These are phyloP conservation scores for Planoprotostelium fungivorum DNA, from an alignment of 78 protist genomes.

Conservation along the genomic window DNA sequence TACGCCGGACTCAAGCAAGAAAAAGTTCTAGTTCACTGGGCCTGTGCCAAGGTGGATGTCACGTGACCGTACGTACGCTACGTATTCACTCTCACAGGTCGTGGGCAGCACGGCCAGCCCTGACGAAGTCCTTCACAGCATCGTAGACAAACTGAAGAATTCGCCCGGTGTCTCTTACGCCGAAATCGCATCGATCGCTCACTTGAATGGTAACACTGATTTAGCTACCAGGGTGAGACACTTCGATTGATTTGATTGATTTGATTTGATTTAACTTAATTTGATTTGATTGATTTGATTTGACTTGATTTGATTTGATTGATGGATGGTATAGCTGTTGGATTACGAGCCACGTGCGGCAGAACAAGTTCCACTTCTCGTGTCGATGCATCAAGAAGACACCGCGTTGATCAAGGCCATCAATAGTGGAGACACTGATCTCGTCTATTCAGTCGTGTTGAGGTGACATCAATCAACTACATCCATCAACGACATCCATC, in stretches of 20 bases:
- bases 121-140: conserved; percentile 17
- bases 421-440: conserved; percentile 77
- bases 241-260: no score
- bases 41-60: conserved; percentile 21
- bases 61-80: background rate
- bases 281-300: no score
- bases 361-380: conserved; percentile 82
- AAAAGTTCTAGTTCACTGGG: conserved; percentile 52
- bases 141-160: conserved; percentile 44
- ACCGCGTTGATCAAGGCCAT: conserved; percentile 79
- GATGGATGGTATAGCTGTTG: no score
- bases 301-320: no score
- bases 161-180: conserved; percentile 76
- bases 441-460: conserved; percentile 29
- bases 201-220: conserved; percentile 4
- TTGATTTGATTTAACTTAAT: no score
- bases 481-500: conserved; percentile 1
- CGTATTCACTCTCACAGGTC: conserved; percentile 44
- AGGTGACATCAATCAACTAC: background rate
- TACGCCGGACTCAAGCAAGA: conserved; percentile 49
- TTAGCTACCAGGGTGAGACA: conserved; percentile 48
- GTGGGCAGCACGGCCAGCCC: conserved; percentile 18
- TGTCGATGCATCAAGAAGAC: conserved; percentile 63
- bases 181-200: conserved; percentile 72
- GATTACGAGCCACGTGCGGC: conserved; percentile 85